Conservation (phyloP, 1,284 basidiomycete genomes). For the Ceratobasidium sp. region DNA sequence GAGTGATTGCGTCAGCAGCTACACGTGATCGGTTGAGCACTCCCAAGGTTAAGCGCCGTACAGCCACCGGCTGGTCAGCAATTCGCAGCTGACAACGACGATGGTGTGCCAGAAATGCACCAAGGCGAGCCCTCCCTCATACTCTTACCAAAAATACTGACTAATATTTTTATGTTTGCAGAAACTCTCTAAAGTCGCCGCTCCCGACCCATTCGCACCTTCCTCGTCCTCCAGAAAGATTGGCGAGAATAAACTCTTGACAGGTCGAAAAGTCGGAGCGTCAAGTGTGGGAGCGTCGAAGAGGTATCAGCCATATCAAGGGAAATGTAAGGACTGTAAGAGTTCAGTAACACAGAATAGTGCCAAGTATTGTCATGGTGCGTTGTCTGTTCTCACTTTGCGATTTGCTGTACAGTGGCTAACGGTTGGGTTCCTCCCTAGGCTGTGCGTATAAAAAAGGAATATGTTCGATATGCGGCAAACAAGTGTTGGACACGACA, state of each 20-base stretch:
- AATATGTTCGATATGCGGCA: constrained; percentile 54
- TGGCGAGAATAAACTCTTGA: constrained; percentile 58
- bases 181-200: constrained; percentile 52
- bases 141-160: neutral
- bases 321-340: constrained; percentile 56
- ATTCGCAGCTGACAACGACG: constrained; percentile 14
- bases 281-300: constrained; percentile 45
- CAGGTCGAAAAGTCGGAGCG: constrained; percentile 44
- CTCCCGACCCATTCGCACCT: constrained; percentile 51
- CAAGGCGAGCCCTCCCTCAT: constrained; percentile 39
- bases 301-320: constrained; percentile 51
- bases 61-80: constrained; percentile 4
- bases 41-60: neutral
- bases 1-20: no score
- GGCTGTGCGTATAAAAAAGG: constrained; percentile 58
- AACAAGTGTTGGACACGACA: constrained; percentile 53
- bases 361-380: constrained; percentile 57
- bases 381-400: constrained; percentile 25
- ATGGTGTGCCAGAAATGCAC: constrained; percentile 52
- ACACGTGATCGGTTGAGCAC: no score
- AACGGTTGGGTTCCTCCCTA: constrained; percentile 9
- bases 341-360: constrained; percentile 54
- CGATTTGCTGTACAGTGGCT: neutral
- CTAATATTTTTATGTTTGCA: neutral
- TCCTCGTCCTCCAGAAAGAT: constrained; percentile 54